Evolutionary conservation across 2,329 filamentous ascomycete species (phyloP).

Genomic region (Immersiporthe knoxdaviesiana): DNA sequence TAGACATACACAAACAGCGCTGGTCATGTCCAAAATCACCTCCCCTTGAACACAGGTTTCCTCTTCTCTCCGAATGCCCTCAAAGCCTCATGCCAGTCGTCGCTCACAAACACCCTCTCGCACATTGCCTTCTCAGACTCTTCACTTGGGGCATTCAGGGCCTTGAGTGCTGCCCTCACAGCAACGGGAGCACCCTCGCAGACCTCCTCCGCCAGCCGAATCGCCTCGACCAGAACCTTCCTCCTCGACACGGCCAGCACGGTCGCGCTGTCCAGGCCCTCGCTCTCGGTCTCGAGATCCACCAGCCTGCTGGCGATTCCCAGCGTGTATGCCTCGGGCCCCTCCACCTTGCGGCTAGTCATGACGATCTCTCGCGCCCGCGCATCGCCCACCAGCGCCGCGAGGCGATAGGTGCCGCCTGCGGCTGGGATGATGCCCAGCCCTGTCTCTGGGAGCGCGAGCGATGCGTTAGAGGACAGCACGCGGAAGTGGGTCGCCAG

Average conservation of each 20-base stretch:
- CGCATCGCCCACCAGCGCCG: constrained; percentile 75
- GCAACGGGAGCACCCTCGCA: constrained; percentile 83
- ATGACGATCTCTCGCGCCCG: constrained; percentile 89
- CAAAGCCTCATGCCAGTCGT: constrained; percentile 87
- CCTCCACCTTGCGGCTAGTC: constrained; percentile 81
- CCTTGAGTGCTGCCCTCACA: constrained; percentile 75
- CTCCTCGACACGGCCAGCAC: constrained; percentile 61
- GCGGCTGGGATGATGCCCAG: constrained; percentile 94
- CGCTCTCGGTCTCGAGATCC: constrained; percentile 65
- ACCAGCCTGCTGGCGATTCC: constrained; percentile 88
- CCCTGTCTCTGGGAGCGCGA: constrained; percentile 88
- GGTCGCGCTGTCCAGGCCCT: constrained; percentile 39
- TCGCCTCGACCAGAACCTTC: constrained; percentile 73
- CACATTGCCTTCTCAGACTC: constrained; percentile 85
- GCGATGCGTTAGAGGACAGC: constrained; percentile 74
- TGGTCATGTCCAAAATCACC: constrained; percentile 29
- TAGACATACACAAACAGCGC: too few species aligned
- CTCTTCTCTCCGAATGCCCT: constrained; percentile 75
- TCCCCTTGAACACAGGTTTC: constrained; percentile 61
- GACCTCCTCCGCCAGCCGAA: constrained; percentile 80
- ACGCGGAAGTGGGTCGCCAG: constrained; percentile 88
- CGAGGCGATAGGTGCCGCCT: constrained; percentile 87
- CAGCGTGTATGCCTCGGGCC: constrained; percentile 85
- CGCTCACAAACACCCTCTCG: constrained; percentile 76
- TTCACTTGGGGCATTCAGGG: constrained; percentile 73